phyloP scores from a whole-genome alignment of 768 basidiomycete genomes.

The Erythrobasidium yunnanense region DNA sequence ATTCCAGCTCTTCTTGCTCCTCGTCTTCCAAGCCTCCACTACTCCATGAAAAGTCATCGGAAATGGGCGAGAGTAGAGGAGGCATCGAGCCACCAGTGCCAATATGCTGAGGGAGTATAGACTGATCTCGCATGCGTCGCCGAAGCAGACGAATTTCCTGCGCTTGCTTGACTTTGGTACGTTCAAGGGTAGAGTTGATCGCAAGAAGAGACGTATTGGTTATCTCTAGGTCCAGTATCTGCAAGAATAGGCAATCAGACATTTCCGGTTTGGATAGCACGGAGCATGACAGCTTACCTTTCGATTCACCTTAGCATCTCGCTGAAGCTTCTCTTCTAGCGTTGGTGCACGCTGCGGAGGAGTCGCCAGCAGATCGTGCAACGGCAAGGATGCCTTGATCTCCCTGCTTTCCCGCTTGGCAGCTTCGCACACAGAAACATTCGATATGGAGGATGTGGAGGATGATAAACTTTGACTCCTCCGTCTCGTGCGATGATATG shows the following conservation, averaged over 20 bases:
- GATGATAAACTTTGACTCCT: not conserved
- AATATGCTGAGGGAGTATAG: constrained; percentile 46
- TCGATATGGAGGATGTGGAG: constrained; percentile 4
- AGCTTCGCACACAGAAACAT: constrained; percentile 37
- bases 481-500: constrained; percentile 14
- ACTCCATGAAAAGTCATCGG: constrained; percentile 39
- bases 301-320: constrained; percentile 31
- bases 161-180: constrained; percentile 64
- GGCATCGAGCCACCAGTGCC: too few species aligned
- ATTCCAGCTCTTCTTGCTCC: constrained; percentile 44
- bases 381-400: not conserved
- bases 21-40: constrained; percentile 44
- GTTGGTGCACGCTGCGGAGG: not conserved
- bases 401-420: constrained; percentile 45
- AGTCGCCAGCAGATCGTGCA: not conserved
- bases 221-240: constrained; percentile 90
- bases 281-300: constrained; percentile 31
- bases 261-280: not conserved
- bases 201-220: constrained; percentile 72
- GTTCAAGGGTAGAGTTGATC: constrained; percentile 73
- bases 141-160: constrained; percentile 76
- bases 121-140: constrained; percentile 60
- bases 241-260: not conserved
- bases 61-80: constrained; percentile 28
- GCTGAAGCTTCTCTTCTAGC: constrained; percentile 26